Evolutionary conservation across 2,329 filamentous ascomycete genomes (phyloP).

Genomic region (Paracoccidioides brasiliensis): DNA sequence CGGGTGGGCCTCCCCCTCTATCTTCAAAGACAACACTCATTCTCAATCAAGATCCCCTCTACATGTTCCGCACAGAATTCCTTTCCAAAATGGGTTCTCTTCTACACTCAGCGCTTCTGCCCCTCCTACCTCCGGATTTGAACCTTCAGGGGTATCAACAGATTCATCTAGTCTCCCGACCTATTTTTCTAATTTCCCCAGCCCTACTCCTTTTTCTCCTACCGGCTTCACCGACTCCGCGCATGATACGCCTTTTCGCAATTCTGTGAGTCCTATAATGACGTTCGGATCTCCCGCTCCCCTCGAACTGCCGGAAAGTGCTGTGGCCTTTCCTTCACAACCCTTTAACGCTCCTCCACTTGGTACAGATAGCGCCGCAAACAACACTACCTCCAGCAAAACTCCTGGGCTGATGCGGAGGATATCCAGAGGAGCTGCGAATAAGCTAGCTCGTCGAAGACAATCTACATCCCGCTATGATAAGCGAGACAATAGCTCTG

Average conservation of each 20-base stretch:
- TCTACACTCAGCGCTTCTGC: slow-evolving; percentile 18
- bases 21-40: slow-evolving; percentile 26
- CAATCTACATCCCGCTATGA: slow-evolving; percentile 64
- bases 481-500: slow-evolving; percentile 75
- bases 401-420: slow-evolving; percentile 64
- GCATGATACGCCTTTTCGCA: slow-evolving; percentile 16
- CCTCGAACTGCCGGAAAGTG: slow-evolving; percentile 62
- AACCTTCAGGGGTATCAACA: slow-evolving; percentile 10
- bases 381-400: slow-evolving; percentile 36
- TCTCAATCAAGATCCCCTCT: slow-evolving; percentile 25
- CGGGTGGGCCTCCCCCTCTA: slow-evolving; percentile 16
- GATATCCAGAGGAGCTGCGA: slow-evolving; percentile 67
- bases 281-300: slow-evolving; percentile 33
- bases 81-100: slow-evolving; percentile 25
- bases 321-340: slow-evolving; percentile 35
- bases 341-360: slow-evolving; percentile 13
- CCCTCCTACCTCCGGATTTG: slow-evolving; percentile 19
- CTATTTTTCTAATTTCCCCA: slow-evolving; percentile 8
- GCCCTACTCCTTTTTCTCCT: slow-evolving; percentile 19
- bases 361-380: slow-evolving; percentile 37
- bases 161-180: slow-evolving; percentile 2
- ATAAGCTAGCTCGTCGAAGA: slow-evolving; percentile 55
- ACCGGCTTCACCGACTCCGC: slow-evolving; percentile 23
- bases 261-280: slow-evolving; percentile 7
- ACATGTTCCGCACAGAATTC: slow-evolving; percentile 20